Conservation (phyloP, 495 filamentous ascomycete genomes). For the Daldinia grandis region DNA sequence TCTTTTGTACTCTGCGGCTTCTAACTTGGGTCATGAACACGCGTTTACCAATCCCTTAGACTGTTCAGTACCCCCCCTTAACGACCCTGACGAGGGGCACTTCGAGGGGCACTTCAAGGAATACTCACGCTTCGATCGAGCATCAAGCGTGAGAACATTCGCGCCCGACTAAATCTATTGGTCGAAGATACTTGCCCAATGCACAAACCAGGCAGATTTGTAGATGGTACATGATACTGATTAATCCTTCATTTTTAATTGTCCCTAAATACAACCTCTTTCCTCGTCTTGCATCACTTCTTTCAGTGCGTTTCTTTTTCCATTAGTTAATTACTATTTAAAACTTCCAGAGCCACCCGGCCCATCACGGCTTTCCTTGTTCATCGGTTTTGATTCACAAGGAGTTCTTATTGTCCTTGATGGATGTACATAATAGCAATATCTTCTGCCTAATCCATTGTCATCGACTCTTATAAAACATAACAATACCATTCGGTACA, state of each 20-base stretch:
- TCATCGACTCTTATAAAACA: constrained; percentile 29
- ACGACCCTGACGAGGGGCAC: constrained; percentile 14
- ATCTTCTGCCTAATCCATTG: constrained; percentile 30
- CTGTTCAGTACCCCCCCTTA: background rate
- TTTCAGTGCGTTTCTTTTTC: constrained; percentile 24
- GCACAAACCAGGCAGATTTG: constrained; percentile 30
- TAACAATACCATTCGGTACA: constrained; percentile 7
- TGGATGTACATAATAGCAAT: constrained; percentile 40
- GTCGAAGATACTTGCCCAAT: constrained; percentile 29
- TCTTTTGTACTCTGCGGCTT: constrained; percentile 1
- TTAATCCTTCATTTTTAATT: constrained; percentile 5
- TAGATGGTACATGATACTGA: constrained; percentile 7
- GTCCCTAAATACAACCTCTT: constrained; percentile 30
- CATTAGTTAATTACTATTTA: constrained; percentile 19
- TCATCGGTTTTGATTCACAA: constrained; percentile 13
- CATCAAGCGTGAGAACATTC: constrained; percentile 33
- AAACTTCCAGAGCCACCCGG: constrained; percentile 28
- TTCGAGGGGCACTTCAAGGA: background rate
- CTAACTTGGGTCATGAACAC: constrained; percentile 9
- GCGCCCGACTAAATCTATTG: constrained; percentile 37
- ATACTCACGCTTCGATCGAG: constrained; percentile 25
- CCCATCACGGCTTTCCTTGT: constrained; percentile 26
- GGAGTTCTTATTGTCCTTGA: constrained; percentile 42
- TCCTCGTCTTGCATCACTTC: constrained; percentile 10
- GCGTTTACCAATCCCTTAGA: constrained; percentile 28